Evolutionary conservation across 345 rosid genomes (phyloP).

Genomic region (Lepidium aucheri): DNA sequence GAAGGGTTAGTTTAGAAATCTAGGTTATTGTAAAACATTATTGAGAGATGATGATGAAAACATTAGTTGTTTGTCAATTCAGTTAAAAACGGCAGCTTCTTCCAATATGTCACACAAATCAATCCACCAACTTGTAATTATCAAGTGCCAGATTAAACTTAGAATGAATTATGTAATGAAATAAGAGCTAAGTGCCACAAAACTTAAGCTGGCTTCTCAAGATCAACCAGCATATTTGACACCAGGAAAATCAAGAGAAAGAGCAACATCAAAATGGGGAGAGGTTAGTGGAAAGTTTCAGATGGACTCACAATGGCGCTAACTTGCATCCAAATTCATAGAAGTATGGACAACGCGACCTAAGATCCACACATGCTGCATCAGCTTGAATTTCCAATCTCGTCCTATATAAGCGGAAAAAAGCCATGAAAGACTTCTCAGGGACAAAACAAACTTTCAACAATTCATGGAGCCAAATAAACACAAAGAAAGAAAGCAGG

Average conservation of each 20-base stretch:
- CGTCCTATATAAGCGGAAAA: slow-evolving; percentile 35
- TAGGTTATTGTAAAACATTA: neutral
- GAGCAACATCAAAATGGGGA: neutral
- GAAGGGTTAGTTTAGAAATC: neutral
- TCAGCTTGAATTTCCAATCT: slow-evolving; percentile 85
- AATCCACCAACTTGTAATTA: neutral
- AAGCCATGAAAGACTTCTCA: neutral
- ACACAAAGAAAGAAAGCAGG: neutral
- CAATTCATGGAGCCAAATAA: neutral
- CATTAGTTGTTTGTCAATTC: neutral
- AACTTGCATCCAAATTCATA: slow-evolving; percentile 86
- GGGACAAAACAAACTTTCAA: neutral
- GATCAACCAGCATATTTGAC: neutral
- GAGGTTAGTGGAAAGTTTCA: neutral
- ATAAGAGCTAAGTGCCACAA: neutral
- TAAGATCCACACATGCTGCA: slow-evolving; percentile 80
- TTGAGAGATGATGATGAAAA: neutral
- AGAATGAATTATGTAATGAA: neutral
- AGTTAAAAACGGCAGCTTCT: neutral
- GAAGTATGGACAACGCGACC: slow-evolving; percentile 63
- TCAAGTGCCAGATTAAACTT: neutral
- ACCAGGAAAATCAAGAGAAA: neutral
- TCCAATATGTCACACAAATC: neutral
- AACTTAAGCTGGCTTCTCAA: neutral
- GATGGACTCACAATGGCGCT: slow-evolving; percentile 60